Base-by-base conservation (phyloP, 208 protist genomes). In the Crithidia brevicula region DNA sequence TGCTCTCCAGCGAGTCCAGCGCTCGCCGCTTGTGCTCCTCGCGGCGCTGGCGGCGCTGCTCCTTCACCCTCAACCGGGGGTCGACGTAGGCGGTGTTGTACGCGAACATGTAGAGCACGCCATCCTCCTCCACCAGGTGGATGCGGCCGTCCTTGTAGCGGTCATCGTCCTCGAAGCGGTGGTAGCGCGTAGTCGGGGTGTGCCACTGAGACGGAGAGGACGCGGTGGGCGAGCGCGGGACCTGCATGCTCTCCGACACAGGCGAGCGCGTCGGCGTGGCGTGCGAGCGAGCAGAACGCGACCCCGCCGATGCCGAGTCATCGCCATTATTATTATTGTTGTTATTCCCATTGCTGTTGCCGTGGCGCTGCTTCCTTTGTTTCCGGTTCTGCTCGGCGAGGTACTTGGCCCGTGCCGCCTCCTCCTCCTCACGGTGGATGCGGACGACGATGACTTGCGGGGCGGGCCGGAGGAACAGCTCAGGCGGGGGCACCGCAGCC, bases 61-160 rank as follows among this genome's bases (percentile, higher is more conserved):
- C 50, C 46, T 49, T 45, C 40, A 64, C 33, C 22, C 58, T 43
- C 23, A 43, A 18, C 31, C 46, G 62, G 22, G 49, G 62, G 22
- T 72, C 51, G 18, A 74, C 51, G 63, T 83, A 73, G 16, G 59
- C 51, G 7, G 51, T 67, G 40, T 85, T 85, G 66, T 83, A 82
- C n/a, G 82, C 82, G 42, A 88, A 88, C 45, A 87, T 53, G 79
- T 87, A 89, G 25, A 92, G 58, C 33, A 83, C 74, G 3, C 81
- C 86, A 30, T 85, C 77, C 33, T 88, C 74, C 66, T 85, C 86
- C 22, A 89, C 80, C 2, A 92, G 63, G 57, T 92, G 81, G 1
- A 92, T 61, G n/a, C 74, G 70, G 31, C 82, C 81, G 52, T 89
- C 82, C 46, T 76, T 72, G 72, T 85, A 85, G n/a, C 50, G 36